Evolutionary conservation across 148 eudicot species (phyloP), one percentile per base, ranked within the genome.

Genomic region (Camellia japonica): DNA sequence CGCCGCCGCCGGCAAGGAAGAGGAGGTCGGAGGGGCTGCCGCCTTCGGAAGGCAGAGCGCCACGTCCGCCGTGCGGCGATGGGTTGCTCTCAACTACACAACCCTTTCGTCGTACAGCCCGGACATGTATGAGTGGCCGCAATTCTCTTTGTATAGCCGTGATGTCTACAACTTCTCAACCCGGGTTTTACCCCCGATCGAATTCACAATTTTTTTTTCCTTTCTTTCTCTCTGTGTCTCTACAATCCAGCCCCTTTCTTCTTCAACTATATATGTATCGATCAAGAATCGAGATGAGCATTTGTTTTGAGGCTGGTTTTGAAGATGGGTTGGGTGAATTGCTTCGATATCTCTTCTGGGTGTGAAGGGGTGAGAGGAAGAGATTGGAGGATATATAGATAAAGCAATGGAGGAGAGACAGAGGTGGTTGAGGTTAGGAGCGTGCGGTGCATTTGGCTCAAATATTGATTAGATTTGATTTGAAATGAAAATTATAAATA

Each of bases 31-130:
- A 93, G 7, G 97, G 96, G 85, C 88, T 77, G 82, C 98, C 98
- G 87, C 98, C 98, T 87, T 91, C 96, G 66, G 98, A 93, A 63
- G 98, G 98, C 84, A 88, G 79, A 80, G 98, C 98, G 59, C 98
- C 98, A 23, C 98, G 91, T 7, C 97, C 98, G 76, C 98, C 98
- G 96, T 94, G 94, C 73, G 92, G 88, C 49, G 91, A 88, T 67
- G 91, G 88, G 78, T 83, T 86, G 67, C 68, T 82, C n/a, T 82
- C 90, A 58, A 85, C 87, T 71, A 87, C 68, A 81, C 82, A 78
- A 85, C 91, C 90, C 82, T 80, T 84, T 5, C 91, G 87, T 19
- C 87, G 91, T 44, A 79, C 73, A 43, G 87, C 23, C 15, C 85
- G 88, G 81, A 79, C 88, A 81, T 90, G 90, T 11, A 51, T 20